These are phyloP conservation scores for Gloeostereum incarnatum DNA, from an alignment of 768 basidiomycete genomes.

Conservation along the genomic window DNA sequence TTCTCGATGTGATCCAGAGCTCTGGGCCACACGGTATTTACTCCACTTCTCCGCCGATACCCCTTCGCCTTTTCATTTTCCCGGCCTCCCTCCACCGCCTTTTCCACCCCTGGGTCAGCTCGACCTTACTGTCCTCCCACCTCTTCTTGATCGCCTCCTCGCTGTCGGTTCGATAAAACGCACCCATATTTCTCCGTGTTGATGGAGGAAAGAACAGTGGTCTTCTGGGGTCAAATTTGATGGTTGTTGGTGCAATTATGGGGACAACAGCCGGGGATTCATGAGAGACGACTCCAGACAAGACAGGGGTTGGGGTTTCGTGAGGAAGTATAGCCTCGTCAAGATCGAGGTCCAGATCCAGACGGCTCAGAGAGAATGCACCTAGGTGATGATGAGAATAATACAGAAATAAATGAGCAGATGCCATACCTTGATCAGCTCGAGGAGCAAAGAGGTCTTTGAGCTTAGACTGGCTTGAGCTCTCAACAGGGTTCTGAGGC, in stretches of 20 bases:
- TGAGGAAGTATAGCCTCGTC: constrained; percentile 48
- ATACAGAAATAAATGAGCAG: constrained; percentile 1
- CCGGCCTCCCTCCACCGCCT: constrained; percentile 66
- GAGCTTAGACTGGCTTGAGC: constrained; percentile 26
- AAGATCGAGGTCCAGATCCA: constrained; percentile 66
- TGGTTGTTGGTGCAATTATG: constrained; percentile 18
- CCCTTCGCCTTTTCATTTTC: constrained; percentile 49
- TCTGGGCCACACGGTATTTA: too few relatives aligned
- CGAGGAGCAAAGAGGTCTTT: constrained; percentile 70
- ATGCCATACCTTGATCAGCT: constrained; percentile 51
- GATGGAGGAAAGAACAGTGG: constrained; percentile 55
- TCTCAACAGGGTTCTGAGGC: too few relatives aligned
- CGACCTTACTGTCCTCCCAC: constrained; percentile 65
- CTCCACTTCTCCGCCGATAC: constrained; percentile 28
- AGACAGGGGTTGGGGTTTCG: constrained; percentile 11
- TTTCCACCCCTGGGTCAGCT: constrained; percentile 73
- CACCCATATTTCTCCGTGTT: constrained; percentile 22
- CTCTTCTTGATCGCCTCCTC: constrained; percentile 52
- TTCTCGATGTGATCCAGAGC: too few relatives aligned
- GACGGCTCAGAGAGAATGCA: constrained; percentile 67
- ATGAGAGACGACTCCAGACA: constrained; percentile 3
- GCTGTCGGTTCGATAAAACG: constrained; percentile 40
- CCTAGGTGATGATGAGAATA: constrained; percentile 21
- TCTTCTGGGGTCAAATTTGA: constrained; percentile 40
- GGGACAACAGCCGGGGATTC: constrained; percentile 9